A percentile compares a stretch with the other conserved stretches of the same genome.
Conservation (phyloP, 1,284 basidiomycete species). For the Macrocystidia cucumis region DNA sequence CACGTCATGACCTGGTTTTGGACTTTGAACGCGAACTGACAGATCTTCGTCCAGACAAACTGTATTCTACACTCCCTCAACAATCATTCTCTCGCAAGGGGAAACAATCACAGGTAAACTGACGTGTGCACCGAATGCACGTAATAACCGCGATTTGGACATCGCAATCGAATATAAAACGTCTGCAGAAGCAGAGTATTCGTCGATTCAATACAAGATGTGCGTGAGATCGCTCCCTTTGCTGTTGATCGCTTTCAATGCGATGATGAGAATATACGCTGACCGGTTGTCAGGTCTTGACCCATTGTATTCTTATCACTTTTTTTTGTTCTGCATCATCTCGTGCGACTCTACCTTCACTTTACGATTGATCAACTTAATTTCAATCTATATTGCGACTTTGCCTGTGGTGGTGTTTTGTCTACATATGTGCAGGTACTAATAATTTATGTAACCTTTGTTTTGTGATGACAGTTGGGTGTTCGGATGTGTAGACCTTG, state of each 20-base stretch:
- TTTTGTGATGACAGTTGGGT: too few relatives aligned
- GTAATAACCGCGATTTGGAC: slow-evolving; percentile 92
- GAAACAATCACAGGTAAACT: slow-evolving; percentile 70
- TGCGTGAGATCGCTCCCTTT: slow-evolving; percentile 35
- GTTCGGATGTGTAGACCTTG: too few relatives aligned
- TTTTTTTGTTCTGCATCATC: too few relatives aligned
- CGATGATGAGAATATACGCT: slow-evolving; percentile 33
- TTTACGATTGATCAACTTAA: too few relatives aligned
- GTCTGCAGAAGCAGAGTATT: slow-evolving; percentile 24
- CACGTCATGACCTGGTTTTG: slow-evolving; percentile 29
- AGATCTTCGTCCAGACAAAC: slow-evolving; percentile 61
- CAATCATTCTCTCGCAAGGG: slow-evolving; percentile 55
- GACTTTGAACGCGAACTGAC: slow-evolving; percentile 1
- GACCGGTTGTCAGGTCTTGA: slow-evolving; percentile 67
- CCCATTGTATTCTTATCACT: slow-evolving; percentile 12
- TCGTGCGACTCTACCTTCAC: too few relatives aligned
- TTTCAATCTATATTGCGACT: too few relatives aligned
- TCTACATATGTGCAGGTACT: too few relatives aligned
- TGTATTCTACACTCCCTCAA: slow-evolving; percentile 91
- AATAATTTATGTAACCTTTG: too few relatives aligned
- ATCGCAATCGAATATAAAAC: slow-evolving; percentile 73
- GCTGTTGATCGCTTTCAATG: slow-evolving; percentile 10
- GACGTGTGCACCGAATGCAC: slow-evolving; percentile 77
- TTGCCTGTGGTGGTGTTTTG: too few relatives aligned
- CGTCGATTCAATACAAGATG: slow-evolving; percentile 68